Evolutionary conservation across 148 eudicot species (phyloP), one percentile per base, ranked within the genome.

Genomic region (Oxyria digyna): DNA sequence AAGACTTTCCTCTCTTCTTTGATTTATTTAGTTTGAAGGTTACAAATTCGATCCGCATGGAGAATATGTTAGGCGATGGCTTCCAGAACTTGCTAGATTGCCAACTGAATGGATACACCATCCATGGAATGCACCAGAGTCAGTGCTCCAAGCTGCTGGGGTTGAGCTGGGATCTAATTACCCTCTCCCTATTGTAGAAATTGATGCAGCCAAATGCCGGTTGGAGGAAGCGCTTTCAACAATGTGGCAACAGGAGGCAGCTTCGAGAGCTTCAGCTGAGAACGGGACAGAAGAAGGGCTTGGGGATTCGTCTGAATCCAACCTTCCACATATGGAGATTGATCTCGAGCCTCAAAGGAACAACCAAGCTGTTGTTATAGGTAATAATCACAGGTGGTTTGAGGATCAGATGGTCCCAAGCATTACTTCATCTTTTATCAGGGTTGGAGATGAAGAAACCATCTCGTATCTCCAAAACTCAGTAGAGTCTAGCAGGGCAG

Each of bases 71-170:
- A 81, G 99, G 41, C 72, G 99, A 54, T 94, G 99, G 99, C 89
- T 94, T 68, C 99, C 99, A 33, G 99, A 94, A 67, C 97, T 94
- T 17, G 83, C 97, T 33, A 81, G 99, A 75, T 80, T 94, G 37
- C 96, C 99, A 17, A 94, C 97, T 40, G 97, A 88, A 52, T 94
- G 99, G 99, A 94, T 94, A 73, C 99, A 94, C 72, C 99, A 88
- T 55, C 99, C 99, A 6, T 94, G 97, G 97, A 74, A 94, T 71
- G 93, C 97, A 27, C 97, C 99, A 10, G 91, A 87, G 75, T 84
- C 74, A 20, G 97, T 94, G 13, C 85, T 91, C 38, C 96, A 88
- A 77, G 99, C 99, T 46, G 97, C 97, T 57, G 97, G 99, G 29
- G 79, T 94, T 15, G 99, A 94, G 75, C 85, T 94, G 0, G 99